Evolutionary conservation across 2,329 filamentous ascomycete genomes (phyloP).

Genomic region (Apiospora marii): DNA sequence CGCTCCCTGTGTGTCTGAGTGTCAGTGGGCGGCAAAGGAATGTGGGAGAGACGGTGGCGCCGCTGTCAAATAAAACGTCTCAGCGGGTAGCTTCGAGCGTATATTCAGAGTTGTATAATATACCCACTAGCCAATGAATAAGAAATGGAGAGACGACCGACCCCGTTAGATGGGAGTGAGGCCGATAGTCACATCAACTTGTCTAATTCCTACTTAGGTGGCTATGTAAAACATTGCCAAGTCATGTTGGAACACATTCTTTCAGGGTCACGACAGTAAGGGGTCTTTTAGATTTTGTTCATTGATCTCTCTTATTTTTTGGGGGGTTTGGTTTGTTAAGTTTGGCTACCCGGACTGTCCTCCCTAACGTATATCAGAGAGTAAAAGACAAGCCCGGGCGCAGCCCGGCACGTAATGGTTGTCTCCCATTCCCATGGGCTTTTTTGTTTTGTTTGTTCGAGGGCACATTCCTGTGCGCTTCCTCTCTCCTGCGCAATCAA

Average conservation of each 20-base stretch:
- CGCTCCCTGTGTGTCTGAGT: background rate
- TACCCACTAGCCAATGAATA: background rate
- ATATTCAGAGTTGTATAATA: background rate
- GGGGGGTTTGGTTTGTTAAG: background rate
- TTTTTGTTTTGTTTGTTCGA: constrained; percentile 3
- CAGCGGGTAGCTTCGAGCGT: background rate
- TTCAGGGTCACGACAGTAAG: background rate
- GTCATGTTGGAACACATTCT: background rate
- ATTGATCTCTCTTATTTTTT: background rate
- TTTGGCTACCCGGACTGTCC: background rate
- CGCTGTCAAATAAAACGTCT: constrained; percentile 9
- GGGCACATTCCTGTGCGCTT: constrained; percentile 19
- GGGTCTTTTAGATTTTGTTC: background rate
- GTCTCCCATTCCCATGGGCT: background rate
- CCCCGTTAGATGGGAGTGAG: background rate
- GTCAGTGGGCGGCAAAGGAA: background rate
- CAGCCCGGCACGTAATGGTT: background rate
- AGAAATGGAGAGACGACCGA: background rate
- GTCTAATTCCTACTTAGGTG: background rate
- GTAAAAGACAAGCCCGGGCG: background rate
- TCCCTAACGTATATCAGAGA: background rate
- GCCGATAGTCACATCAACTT: background rate
- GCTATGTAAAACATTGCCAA: background rate
- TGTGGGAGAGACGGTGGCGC: constrained; percentile 6
- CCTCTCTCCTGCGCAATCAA: constrained; percentile 19